Evolutionary conservation across 441 rosid species (phyloP).

Genomic region (Eutrema salsugineum): DNA sequence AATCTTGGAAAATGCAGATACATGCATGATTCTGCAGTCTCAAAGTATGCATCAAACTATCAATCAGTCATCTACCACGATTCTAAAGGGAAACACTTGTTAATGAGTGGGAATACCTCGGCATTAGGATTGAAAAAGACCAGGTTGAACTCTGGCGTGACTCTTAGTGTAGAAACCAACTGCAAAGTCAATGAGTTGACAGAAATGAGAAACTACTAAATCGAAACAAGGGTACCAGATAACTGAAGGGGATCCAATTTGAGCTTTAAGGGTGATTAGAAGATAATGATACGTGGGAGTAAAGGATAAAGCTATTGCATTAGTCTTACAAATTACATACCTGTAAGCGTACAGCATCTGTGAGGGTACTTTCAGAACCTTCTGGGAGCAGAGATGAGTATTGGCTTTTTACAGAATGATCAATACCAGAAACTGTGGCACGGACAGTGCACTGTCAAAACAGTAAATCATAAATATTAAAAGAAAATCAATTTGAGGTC

Average conservation of each 20-base stretch:
- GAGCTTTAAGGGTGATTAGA: not conserved
- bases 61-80: not conserved
- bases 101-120: slow-evolving; percentile 52
- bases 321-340: slow-evolving; percentile 38
- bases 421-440: slow-evolving; percentile 66
- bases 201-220: slow-evolving; percentile 6
- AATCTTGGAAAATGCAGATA: not conserved
- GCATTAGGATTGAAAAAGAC: slow-evolving; percentile 71
- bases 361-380: slow-evolving; percentile 46
- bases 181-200: slow-evolving; percentile 44
- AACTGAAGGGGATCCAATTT: not conserved
- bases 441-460: slow-evolving; percentile 73
- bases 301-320: not conserved
- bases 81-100: not conserved
- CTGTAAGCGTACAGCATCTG: slow-evolving; percentile 83
- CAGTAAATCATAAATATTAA: not conserved
- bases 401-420: slow-evolving; percentile 37
- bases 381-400: slow-evolving; percentile 43
- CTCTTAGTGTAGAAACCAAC: slow-evolving; percentile 86
- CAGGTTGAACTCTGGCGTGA: slow-evolving; percentile 81
- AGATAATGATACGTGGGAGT: not conserved
- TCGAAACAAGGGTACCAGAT: slow-evolving; percentile 7
- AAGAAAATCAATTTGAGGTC: not conserved
- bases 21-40: not conserved
- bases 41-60: not conserved